Evolutionary conservation across 768 basidiomycete species (phyloP), one percentile per base, ranked within the genome.

Genomic region (Boletellus ananas): DNA sequence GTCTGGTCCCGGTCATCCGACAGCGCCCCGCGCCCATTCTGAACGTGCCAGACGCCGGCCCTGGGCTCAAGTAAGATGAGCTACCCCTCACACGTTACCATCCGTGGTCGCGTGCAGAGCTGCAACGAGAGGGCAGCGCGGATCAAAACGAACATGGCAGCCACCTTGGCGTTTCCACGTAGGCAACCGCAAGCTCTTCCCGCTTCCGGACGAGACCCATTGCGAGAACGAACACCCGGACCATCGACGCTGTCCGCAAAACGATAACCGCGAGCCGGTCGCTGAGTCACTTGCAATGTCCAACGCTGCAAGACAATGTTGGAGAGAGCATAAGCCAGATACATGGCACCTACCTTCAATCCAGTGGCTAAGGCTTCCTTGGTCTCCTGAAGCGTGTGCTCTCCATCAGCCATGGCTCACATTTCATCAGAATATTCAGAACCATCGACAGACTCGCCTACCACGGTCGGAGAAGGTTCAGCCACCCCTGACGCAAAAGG

Each of bases 151-250:
- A 41, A 23, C 10, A 47, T 29, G 40, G 35, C 3, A 17, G 2
- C 29, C 41, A 29, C 17, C 59, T 39, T n/a, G n/a, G n/a, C n/a
- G n/a, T n/a, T n/a, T n/a, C n/a, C n/a, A n/a, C n/a, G n/a, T n/a
- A n/a, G n/a, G n/a, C n/a, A n/a, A n/a, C n/a, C n/a, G n/a, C n/a
- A n/a, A n/a, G n/a, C 25, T 20, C 49, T 47, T 65, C 59, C 20
- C 60, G 52, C 8, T 64, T 58, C 2, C 68, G 72, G 47, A 66
- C 59, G 14, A 60, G 57, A 5, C 61, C 56, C 70, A 72, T 72
- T 4, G 69, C 67, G 20, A 69, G 63, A n/a, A 71, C 29, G 46
- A 73, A 70, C 5, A 54, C 63, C 33, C 53, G 56, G 12, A 74
- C 51, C 8, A 54, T 46, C 8, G 64, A 60, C 2, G 57, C 51